Evolutionary conservation across 2,329 filamentous ascomycete genomes (phyloP).

Genomic region (Gnomoniopsis sp.): DNA sequence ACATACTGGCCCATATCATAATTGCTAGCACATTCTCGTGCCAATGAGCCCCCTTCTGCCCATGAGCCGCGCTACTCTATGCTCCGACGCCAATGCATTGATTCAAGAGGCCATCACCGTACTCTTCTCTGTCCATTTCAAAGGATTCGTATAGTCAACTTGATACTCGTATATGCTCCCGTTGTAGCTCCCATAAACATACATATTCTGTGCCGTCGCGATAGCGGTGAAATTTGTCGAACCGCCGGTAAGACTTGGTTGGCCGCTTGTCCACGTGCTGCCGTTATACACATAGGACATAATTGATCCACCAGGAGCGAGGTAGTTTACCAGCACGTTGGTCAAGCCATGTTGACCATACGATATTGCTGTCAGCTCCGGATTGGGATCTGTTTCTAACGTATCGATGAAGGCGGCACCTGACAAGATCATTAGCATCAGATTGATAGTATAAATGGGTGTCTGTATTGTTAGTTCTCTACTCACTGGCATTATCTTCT

Average conservation of each 20-base stretch:
- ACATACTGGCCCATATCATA: neutral
- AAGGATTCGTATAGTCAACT: neutral
- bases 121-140: conserved; percentile 1
- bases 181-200: conserved; percentile 1
- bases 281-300: neutral
- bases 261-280: neutral
- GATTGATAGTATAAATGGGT: no score
- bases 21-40: neutral
- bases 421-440: neutral
- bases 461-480: no score
- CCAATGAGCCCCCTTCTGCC: neutral
- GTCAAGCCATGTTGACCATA: conserved; percentile 7
- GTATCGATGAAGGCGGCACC: neutral
- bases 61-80: neutral
- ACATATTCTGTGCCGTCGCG: conserved; percentile 1
- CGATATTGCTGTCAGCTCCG: conserved; percentile 3
- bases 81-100: neutral
- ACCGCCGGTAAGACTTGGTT: neutral
- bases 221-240: neutral
- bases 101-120: conserved; percentile 2
- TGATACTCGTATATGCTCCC: neutral
- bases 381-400: neutral
- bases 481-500: neutral
- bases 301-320: neutral
- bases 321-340: conserved; percentile 2